Evolutionary conservation across 352 stramenopile species (phyloP), one percentile per base, ranked within the genome.

Genomic region (Blastocystis sp.): DNA sequence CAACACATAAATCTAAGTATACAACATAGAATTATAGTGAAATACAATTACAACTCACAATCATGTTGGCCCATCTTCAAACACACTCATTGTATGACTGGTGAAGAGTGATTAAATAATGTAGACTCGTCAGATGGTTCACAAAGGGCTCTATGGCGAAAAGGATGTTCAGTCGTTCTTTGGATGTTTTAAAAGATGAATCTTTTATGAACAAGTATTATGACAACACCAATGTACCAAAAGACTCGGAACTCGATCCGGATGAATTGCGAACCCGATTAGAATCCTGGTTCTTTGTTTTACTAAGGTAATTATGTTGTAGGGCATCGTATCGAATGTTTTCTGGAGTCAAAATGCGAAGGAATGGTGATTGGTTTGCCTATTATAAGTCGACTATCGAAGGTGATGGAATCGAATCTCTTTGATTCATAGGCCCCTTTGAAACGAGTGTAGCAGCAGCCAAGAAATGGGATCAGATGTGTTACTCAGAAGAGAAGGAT

Each of bases 341-440:
- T 63, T 27, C 69, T 1, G 69, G 69, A 21, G 69, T 80, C 29
- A 80, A 80, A 52, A 80, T 80, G 69, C 32, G 69, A n/a, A 58
- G 52, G 14, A 80, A 80, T 39, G 69, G 69, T 39, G 69, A 80
- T 80, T 80, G 69, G 69, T 80, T 39, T 63, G 69, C 69, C n/a
- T 80, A 61, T 24, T 80, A 80, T 39, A 63, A 63, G 3, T 35
- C 58, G 27, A 63, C 32, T 49, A 24, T 63, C 39, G 69, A 59
- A 3, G 69, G 69, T 80, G 9, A 46, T 11, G 5, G 0, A 46
- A n/a, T 32, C 14, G 7, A 0, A 43, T 11, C n/a, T 69, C 6
- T 6, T 1, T 35, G 12, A 42, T 32, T 27, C 9, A 29, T 61
- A 63, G 69, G 69, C 59, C 69, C 69, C 6, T 61, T 61, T 49